Evolutionary conservation across 2,329 filamentous ascomycete species (phyloP).

Genomic region (Pseudogymnoascus sp.): DNA sequence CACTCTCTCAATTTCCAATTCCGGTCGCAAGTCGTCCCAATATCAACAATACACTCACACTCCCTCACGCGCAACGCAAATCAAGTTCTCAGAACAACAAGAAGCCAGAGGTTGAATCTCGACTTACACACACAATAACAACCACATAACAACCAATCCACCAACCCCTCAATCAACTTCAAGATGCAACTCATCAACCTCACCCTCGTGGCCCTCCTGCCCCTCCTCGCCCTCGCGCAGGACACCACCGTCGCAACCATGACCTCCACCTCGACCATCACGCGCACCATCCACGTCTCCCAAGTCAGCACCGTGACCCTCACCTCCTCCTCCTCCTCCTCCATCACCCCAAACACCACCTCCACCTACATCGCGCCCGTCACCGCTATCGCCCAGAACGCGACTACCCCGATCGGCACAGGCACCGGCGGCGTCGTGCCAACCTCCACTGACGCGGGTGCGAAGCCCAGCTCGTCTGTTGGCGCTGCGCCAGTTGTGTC

Average conservation of each 20-base stretch:
- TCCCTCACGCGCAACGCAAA: not conserved
- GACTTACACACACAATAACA: not conserved
- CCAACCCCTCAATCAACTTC: not conserved
- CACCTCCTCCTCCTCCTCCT: not conserved
- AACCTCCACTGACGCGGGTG: not conserved
- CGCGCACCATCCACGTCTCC: not conserved
- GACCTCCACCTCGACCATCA: not conserved
- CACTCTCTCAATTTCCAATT: not conserved
- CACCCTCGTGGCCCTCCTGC: not conserved
- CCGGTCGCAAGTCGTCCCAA: not conserved
- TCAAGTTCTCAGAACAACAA: not conserved
- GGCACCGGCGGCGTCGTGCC: not conserved
- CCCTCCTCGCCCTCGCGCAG: conserved; percentile 3
- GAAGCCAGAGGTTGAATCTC: not conserved
- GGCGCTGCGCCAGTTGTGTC: not conserved
- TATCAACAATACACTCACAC: not conserved
- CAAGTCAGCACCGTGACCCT: not conserved
- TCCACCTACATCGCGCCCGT: not conserved
- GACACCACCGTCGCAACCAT: conserved; percentile 9
- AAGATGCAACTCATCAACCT: not conserved
- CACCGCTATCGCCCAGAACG: not conserved
- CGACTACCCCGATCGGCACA: not conserved
- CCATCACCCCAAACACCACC: not conserved
- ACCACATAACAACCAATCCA: not conserved
- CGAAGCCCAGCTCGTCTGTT: not conserved